Evolutionary conservation across 2,329 filamentous ascomycete genomes (phyloP).

Genomic region (Paraphaeosphaeria sporulosa): DNA sequence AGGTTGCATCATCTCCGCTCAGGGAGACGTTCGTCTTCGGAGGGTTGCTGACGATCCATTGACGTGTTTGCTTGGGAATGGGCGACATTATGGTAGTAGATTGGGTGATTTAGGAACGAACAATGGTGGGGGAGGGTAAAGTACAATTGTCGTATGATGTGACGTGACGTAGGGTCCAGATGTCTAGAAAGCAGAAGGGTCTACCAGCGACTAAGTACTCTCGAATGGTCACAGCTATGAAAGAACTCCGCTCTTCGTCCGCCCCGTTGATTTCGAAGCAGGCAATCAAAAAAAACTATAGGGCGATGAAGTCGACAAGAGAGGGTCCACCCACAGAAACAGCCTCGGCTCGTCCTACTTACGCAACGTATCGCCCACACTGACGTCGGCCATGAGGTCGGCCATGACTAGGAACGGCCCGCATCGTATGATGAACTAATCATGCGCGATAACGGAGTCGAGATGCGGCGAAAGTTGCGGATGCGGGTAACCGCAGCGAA

Average conservation of each 20-base stretch:
- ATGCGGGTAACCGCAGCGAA: neutral
- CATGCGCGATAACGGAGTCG: neutral
- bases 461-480: neutral
- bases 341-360: conserved; percentile 5
- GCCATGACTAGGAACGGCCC: conserved; percentile 6
- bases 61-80: conserved; percentile 42
- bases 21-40: conserved; percentile 48
- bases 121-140: neutral
- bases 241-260: neutral
- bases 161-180: neutral
- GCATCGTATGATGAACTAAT: neutral
- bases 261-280: conserved; percentile 3
- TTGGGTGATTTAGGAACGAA: neutral
- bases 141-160: neutral
- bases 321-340: neutral
- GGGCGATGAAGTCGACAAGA: neutral
- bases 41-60: conserved; percentile 56
- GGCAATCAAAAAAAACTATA: neutral
- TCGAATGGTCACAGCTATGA: neutral
- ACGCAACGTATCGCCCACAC: neutral
- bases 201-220: neutral
- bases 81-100: conserved; percentile 32
- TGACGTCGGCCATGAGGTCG: conserved; percentile 9
- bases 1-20: conserved; percentile 48
- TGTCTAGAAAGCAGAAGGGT: neutral